Percentiles rank a stretch among this genome's conserved stretches.
Evolutionary conservation across 1,284 basidiomycete species (phyloP).

Genomic region (Marasmius fiardii): DNA sequence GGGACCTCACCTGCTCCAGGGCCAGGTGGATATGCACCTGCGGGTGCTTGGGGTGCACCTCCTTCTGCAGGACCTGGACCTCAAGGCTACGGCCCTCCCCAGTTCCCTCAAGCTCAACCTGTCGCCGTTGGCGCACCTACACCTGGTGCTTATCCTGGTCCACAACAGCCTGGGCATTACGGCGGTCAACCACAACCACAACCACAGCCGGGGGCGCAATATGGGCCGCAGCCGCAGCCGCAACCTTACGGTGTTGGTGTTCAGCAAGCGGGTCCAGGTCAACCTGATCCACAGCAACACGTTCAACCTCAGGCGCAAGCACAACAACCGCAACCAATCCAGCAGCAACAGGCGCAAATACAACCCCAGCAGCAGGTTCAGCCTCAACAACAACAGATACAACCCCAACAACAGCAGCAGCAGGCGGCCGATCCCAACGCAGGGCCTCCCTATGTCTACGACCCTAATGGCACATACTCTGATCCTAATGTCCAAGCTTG

Average conservation of each 20-base stretch:
- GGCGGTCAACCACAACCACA: slow-evolving; percentile 10
- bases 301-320: slow-evolving; percentile 21
- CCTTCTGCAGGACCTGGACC: no score
- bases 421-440: slow-evolving; percentile 6
- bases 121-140: neutral
- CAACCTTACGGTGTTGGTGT: no score
- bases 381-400: slow-evolving; percentile 20
- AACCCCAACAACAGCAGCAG: slow-evolving; percentile 8
- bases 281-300: slow-evolving; percentile 21
- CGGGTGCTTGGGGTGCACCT: slow-evolving; percentile 2
- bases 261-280: slow-evolving; percentile 20
- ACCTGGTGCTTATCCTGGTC: neutral
- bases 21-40: neutral
- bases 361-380: slow-evolving; percentile 25
- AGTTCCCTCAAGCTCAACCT: neutral
- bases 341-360: slow-evolving; percentile 24
- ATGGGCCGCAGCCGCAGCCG: slow-evolving; percentile 10
- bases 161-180: slow-evolving; percentile 11
- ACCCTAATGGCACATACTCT: slow-evolving; percentile 60
- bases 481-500: slow-evolving; percentile 77
- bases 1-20: neutral
- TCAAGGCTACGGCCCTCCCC: no score
- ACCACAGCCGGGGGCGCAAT: slow-evolving; percentile 16
- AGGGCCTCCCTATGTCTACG: slow-evolving; percentile 68
- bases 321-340: slow-evolving; percentile 18